Evolutionary conservation across 2,329 filamentous ascomycete genomes (phyloP), one percentile per base, ranked within the genome.

Genomic region (Pseudogymnoascus sp.): DNA sequence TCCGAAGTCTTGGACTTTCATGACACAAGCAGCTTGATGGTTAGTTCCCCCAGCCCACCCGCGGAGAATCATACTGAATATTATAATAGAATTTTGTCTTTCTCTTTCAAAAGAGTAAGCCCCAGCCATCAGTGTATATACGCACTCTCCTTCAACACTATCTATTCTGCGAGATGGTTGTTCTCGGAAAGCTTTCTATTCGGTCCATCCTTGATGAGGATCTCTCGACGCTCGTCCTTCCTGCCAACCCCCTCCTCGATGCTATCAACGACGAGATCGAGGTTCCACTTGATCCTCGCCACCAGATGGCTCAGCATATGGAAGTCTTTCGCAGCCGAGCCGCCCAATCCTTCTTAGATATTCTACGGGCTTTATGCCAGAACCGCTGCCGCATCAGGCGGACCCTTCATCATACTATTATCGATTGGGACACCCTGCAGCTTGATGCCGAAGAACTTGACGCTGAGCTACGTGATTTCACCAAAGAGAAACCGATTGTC

Each of bases 351-450:
- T 97, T 92, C 70, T 78, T 96, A 16, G 92, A 97, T 67, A 82
- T 95, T 14, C 87, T 94, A 69, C 85, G 92, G 58, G 88, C 90
- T 6, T 80, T 94, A 16, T 96, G 92, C 69, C 90, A 97, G 72
- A 99, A 97, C 71, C 82, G 92, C 60, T 95, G 91, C 71, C 88
- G 94, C 2, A 85, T 96, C 42, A 85, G 94, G n/a, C 85, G 94
- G 36, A 92, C 88, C n/a, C 81, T 99, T 7, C 92, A 87, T 65
- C 93, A 97, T 72, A 84, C 88, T 12, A 85, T 96, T 36, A 78
- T 85, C 2, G 89, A 93, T 64, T 95, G 92, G 87, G 92, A 97
- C 69, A 82, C 84, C 60, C 79, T 97, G 2, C 92, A 97, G 74
- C 79, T 84, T 7, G 91, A 96, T 69, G 89, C 89, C 5, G 90